Percentiles rank a stretch among this genome's conserved stretches.
These are phyloP conservation scores for Pseudovirgaria hyperparasitica DNA, from an alignment of 2,329 filamentous ascomycete genomes.

Conservation along the genomic window DNA sequence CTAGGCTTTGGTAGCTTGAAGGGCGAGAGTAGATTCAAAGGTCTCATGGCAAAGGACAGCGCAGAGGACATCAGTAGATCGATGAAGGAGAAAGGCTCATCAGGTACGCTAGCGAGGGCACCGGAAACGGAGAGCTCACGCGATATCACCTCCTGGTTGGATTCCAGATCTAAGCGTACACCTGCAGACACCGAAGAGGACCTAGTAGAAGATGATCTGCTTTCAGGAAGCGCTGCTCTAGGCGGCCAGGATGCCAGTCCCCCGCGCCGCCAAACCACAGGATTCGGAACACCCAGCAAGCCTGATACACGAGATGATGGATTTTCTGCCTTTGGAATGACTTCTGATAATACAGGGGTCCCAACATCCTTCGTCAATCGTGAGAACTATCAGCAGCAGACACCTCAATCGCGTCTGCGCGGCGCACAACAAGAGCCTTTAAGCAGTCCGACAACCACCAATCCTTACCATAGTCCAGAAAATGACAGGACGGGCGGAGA, in stretches of 20 bases:
- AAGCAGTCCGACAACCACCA: slow-evolving; percentile 79
- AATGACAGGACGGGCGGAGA: slow-evolving; percentile 57
- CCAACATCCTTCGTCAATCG: slow-evolving; percentile 45
- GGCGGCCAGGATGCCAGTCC: slow-evolving; percentile 60
- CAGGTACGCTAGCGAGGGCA: slow-evolving; percentile 40
- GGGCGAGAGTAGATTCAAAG: slow-evolving; percentile 75
- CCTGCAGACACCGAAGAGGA: slow-evolving; percentile 64
- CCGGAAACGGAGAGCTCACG: slow-evolving; percentile 36
- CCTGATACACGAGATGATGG: slow-evolving; percentile 45
- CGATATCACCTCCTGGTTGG: slow-evolving; percentile 39
- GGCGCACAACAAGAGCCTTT: slow-evolving; percentile 49
- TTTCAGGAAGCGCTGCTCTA: slow-evolving; percentile 58
- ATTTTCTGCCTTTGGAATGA: slow-evolving; percentile 49
- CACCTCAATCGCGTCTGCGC: slow-evolving; percentile 33
- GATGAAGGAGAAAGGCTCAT: slow-evolving; percentile 42
- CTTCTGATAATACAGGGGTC: slow-evolving; percentile 42
- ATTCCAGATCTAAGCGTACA: slow-evolving; percentile 31
- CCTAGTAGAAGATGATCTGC: slow-evolving; percentile 45
- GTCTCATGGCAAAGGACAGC: slow-evolving; percentile 67
- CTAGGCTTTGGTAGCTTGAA: slow-evolving; percentile 51
- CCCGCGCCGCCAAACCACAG: slow-evolving; percentile 32
- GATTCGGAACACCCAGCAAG: slow-evolving; percentile 28
- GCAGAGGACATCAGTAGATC: slow-evolving; percentile 46
- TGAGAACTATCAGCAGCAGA: slow-evolving; percentile 44
- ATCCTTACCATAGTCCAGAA: slow-evolving; percentile 86